Conservation (phyloP, 306 rosid species). For the Luffa acutangula region DNA sequence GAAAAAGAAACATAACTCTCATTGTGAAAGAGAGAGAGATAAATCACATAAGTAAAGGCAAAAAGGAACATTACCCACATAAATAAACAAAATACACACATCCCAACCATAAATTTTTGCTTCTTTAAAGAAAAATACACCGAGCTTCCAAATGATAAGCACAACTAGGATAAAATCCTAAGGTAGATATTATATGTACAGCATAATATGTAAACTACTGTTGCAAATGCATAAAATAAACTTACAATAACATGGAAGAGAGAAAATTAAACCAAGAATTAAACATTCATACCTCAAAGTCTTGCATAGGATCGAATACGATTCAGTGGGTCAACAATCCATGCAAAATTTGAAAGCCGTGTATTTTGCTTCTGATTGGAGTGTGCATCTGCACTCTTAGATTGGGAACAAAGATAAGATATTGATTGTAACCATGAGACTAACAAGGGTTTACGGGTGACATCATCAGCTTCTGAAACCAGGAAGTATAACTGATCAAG, state of each 20-base stretch:
- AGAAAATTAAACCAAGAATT: not conserved
- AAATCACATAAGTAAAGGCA: not conserved
- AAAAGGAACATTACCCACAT: not conserved
- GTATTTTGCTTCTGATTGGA: conserved; percentile 22
- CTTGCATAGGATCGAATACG: conserved; percentile 36
- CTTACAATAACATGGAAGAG: not conserved
- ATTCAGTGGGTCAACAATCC: conserved; percentile 21
- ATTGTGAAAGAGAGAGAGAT: not conserved
- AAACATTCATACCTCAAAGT: conserved; percentile 34
- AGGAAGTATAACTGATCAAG: conserved; percentile 68
- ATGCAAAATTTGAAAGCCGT: conserved; percentile 10
- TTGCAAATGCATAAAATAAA: not conserved
- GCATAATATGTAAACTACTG: not conserved
- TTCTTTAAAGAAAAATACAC: not conserved
- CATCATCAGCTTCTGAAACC: conserved; percentile 91
- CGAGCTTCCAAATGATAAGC: not conserved
- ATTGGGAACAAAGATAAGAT: conserved; percentile 61
- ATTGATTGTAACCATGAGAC: conserved; percentile 96
- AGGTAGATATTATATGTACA: not conserved
- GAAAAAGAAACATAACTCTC: not conserved
- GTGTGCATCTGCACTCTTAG: conserved; percentile 22
- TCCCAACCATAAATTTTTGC: not conserved
- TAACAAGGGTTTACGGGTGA: conserved; percentile 61
- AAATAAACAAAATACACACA: not conserved
- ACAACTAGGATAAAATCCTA: not conserved